These are phyloP conservation scores for Nakazawaea pomicola DNA, from an alignment of 805 yeast genomes.

Conservation along the genomic window DNA sequence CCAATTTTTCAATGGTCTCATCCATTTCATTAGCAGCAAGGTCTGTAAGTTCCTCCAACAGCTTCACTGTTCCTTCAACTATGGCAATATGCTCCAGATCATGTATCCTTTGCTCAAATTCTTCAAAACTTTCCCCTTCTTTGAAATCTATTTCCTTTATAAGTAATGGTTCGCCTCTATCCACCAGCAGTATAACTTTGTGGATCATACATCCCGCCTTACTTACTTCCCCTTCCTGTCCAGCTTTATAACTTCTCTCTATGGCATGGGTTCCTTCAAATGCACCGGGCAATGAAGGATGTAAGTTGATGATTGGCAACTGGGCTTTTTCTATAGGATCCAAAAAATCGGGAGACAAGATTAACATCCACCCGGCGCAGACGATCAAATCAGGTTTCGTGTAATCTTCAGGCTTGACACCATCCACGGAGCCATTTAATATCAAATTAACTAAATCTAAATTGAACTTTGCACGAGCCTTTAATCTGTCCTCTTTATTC, in stretches of 20 bases:
- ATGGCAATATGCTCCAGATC: slow-evolving; percentile 83
- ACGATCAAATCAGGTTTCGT: slow-evolving; percentile 78
- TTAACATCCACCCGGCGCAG: slow-evolving; percentile 99
- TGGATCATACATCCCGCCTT: slow-evolving; percentile 96
- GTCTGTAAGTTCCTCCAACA: slow-evolving; percentile 33
- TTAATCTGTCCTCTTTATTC: slow-evolving; percentile 48
- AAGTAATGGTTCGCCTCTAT: slow-evolving; percentile 84
- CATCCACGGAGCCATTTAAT: slow-evolving; percentile 40
- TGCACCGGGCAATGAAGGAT: slow-evolving; percentile 96
- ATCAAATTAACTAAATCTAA: slow-evolving; percentile 69
- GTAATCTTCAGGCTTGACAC: slow-evolving; percentile 25
- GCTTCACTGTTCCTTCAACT: slow-evolving; percentile 81
- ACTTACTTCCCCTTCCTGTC: slow-evolving; percentile 71
- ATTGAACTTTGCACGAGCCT: slow-evolving; percentile 70
- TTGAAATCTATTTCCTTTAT: slow-evolving; percentile 71
- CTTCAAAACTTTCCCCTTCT: slow-evolving; percentile 72
- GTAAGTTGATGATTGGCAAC: slow-evolving; percentile 84
- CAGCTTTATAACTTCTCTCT: slow-evolving; percentile 93
- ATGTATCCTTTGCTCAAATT: slow-evolving; percentile 81
- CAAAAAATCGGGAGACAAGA: slow-evolving; percentile 73
- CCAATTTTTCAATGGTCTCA: not conserved
- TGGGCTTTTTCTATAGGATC: slow-evolving; percentile 53
- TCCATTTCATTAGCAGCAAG: slow-evolving; percentile 5
- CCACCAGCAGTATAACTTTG: slow-evolving; percentile 93
- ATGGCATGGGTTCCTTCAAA: slow-evolving; percentile 98